These are phyloP conservation scores for Vanderwaltozyma polyspora DNA, from an alignment of 805 yeast genomes.

Conservation along the genomic window DNA sequence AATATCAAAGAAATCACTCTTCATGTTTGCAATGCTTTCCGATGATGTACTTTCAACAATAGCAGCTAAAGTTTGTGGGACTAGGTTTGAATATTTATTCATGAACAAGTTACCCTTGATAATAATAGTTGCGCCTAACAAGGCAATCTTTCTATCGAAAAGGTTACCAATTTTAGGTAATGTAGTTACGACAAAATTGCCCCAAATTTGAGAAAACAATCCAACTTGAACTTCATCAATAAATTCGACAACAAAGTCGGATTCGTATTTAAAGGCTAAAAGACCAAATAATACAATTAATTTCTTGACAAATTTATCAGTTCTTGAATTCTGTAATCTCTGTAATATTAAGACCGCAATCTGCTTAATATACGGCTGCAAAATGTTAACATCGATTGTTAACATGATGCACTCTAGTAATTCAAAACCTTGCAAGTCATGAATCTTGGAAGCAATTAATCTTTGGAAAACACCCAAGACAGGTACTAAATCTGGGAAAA, in stretches of 20 bases:
- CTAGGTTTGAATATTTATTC: slow-evolving; percentile 33
- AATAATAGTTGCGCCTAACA: slow-evolving; percentile 34
- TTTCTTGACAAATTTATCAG: slow-evolving; percentile 69
- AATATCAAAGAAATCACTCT: slow-evolving; percentile 29
- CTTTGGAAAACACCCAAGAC: slow-evolving; percentile 95
- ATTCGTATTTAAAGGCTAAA: slow-evolving; percentile 36
- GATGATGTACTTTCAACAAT: slow-evolving; percentile 31
- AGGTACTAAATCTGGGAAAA: slow-evolving; percentile 49
- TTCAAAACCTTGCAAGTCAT: slow-evolving; percentile 79
- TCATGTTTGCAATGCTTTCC: slow-evolving; percentile 30
- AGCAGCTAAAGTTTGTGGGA: slow-evolving; percentile 34
- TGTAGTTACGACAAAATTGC: slow-evolving; percentile 31
- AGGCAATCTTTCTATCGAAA: slow-evolving; percentile 43
- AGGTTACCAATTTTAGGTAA: slow-evolving; percentile 38
- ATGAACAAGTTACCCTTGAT: slow-evolving; percentile 26
- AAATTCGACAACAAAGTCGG: slow-evolving; percentile 48
- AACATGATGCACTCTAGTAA: slow-evolving; percentile 59
- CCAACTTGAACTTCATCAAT: slow-evolving; percentile 63
- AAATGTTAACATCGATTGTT: slow-evolving; percentile 37
- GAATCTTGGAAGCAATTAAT: slow-evolving; percentile 69
- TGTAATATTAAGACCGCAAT: slow-evolving; percentile 68
- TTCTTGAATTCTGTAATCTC: slow-evolving; percentile 67
- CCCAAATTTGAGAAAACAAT: slow-evolving; percentile 40
- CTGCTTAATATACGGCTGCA: slow-evolving; percentile 52
- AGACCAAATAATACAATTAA: slow-evolving; percentile 54